These are phyloP conservation scores for Stagonosporopsis vannaccii DNA, from an alignment of 2,329 filamentous ascomycete genomes.

Conservation along the genomic window DNA sequence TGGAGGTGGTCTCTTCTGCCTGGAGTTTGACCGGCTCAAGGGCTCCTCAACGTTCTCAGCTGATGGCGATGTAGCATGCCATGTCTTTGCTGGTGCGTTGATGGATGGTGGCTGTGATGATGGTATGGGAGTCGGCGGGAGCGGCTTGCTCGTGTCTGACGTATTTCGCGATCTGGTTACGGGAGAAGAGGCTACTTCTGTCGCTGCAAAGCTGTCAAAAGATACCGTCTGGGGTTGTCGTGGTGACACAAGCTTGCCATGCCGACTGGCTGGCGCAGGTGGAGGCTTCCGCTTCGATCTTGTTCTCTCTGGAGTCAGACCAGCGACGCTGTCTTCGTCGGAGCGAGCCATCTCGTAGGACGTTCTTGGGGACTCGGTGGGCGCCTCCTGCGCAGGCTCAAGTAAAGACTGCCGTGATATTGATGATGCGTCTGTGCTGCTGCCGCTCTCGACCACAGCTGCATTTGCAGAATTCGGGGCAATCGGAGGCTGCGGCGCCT, in stretches of 20 bases:
- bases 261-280: conserved; percentile 70
- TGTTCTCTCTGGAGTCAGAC: conserved; percentile 39
- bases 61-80: conserved; percentile 21
- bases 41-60: conserved; percentile 24
- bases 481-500: conserved; percentile 33
- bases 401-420: conserved; percentile 66
- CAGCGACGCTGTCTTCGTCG: conserved; percentile 57
- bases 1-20: conserved; percentile 44
- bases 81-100: conserved; percentile 31
- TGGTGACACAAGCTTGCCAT: conserved; percentile 74
- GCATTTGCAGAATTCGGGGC: conserved; percentile 31
- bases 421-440: conserved; percentile 66
- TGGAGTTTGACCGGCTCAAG: conserved; percentile 30
- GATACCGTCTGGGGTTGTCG: conserved; percentile 51
- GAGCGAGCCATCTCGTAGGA: conserved; percentile 65
- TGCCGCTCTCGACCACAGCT: conserved; percentile 54
- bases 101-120: conserved; percentile 29
- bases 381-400: conserved; percentile 56
- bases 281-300: conserved; percentile 74
- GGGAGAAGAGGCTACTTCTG: conserved; percentile 31
- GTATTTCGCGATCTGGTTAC: conserved; percentile 38
- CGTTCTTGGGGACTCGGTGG: conserved; percentile 62
- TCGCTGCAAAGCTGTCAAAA: conserved; percentile 43
- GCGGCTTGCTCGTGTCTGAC: conserved; percentile 68
- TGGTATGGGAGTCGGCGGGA: conserved; percentile 61